Evolutionary conservation across 164 flowering plant species (phyloP).

Genomic region (Sextonia rubra): DNA sequence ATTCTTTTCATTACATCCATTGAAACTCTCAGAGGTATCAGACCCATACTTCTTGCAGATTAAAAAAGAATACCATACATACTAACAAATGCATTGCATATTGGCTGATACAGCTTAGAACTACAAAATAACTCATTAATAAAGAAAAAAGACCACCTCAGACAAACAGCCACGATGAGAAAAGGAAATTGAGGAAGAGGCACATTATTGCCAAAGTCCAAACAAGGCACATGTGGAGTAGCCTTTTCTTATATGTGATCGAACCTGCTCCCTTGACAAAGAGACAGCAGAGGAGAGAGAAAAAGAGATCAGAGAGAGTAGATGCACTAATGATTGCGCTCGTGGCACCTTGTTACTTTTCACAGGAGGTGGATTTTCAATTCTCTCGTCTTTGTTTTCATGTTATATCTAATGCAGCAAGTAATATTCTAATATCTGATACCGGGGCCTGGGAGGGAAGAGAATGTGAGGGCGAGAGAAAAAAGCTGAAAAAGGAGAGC

Average conservation of each 20-base stretch:
- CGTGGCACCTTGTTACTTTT: constrained; percentile 2
- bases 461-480: background rate
- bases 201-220: background rate
- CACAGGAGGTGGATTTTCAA: background rate
- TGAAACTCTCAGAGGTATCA: background rate
- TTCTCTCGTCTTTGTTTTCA: background rate
- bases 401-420: background rate
- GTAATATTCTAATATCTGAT: background rate
- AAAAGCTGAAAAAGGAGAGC: background rate
- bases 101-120: background rate
- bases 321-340: constrained; percentile 3
- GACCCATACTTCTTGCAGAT: background rate
- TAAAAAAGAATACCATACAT: too few species aligned
- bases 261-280: background rate
- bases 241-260: background rate
- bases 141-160: too few species aligned
- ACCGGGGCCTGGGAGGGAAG: background rate
- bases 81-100: background rate
- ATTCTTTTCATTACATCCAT: too few species aligned
- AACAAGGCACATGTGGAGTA: background rate
- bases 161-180: background rate
- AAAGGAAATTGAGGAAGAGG: background rate
- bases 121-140: too few species aligned
- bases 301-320: background rate
- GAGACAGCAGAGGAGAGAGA: background rate